Evolutionary conservation across 202 grass and related monocot species (phyloP).

Genomic region (Digitaria exilis): DNA sequence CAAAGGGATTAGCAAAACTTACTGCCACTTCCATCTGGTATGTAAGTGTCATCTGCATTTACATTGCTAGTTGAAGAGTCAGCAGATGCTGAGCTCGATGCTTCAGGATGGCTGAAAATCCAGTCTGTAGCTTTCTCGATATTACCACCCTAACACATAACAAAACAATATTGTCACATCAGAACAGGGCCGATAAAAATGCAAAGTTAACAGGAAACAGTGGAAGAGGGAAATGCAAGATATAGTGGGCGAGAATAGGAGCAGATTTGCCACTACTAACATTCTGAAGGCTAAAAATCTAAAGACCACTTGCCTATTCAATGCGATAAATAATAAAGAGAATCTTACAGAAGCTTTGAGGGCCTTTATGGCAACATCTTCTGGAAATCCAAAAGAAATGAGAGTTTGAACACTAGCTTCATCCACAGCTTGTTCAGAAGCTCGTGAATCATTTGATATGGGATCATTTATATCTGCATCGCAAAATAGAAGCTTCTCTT

Average conservation of each 20-base stretch:
- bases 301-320: neutral
- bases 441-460: constrained; percentile 54
- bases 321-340: constrained; percentile 6
- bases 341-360: constrained; percentile 91
- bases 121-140: constrained; percentile 97
- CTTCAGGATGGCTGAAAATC: constrained; percentile 88
- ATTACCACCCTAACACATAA: constrained; percentile 69
- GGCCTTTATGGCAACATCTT: constrained; percentile 82
- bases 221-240: neutral
- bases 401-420: constrained; percentile 89
- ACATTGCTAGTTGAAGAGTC: constrained; percentile 62
- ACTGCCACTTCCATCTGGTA: constrained; percentile 91
- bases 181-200: constrained; percentile 17
- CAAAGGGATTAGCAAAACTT: constrained; percentile 34
- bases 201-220: neutral
- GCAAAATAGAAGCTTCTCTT: constrained; percentile 17
- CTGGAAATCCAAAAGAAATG: constrained; percentile 87
- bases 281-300: neutral
- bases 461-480: constrained; percentile 88
- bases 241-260: too few species aligned
- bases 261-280: neutral
- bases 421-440: constrained; percentile 59
- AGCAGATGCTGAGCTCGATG: constrained; percentile 48
- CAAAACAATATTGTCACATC: constrained; percentile 22
- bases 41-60: constrained; percentile 39